Percentiles rank a stretch among this genome's conserved stretches.
Evolutionary conservation across 352 stramenopile genomes (phyloP).

Genomic region (Globisporangium barbulae): DNA sequence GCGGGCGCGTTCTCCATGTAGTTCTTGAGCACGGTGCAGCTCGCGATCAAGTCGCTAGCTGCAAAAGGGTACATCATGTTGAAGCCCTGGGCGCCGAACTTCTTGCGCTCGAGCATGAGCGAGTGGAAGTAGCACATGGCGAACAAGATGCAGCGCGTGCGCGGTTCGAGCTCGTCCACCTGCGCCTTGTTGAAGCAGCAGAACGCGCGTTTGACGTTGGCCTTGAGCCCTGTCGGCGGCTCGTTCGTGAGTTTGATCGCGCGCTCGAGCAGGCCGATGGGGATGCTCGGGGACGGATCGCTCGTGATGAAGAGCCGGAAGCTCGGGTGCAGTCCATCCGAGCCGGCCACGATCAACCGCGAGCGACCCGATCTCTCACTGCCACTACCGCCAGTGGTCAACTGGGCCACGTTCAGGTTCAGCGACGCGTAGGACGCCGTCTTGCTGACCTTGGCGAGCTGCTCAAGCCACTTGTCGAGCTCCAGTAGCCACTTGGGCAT

Average conservation of each 20-base stretch:
- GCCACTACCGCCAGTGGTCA: not conserved
- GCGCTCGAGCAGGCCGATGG: slow-evolving; percentile 86
- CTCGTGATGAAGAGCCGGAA: slow-evolving; percentile 90
- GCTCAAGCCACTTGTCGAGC: slow-evolving; percentile 92
- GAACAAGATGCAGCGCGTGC: slow-evolving; percentile 88
- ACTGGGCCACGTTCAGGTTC: slow-evolving; percentile 18
- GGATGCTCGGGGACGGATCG: slow-evolving; percentile 82
- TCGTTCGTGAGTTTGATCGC: slow-evolving; percentile 91
- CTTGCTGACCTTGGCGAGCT: slow-evolving; percentile 58
- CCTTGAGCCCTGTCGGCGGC: slow-evolving; percentile 80
- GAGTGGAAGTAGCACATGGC: slow-evolving; percentile 92
- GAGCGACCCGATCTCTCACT: slow-evolving; percentile 15
- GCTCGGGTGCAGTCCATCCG: slow-evolving; percentile 53
- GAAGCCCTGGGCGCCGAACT: slow-evolving; percentile 88
- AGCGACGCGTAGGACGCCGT: slow-evolving; percentile 44
- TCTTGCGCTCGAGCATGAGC: slow-evolving; percentile 91
- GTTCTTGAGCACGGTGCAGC: slow-evolving; percentile 82
- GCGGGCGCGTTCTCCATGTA: slow-evolving; percentile 91
- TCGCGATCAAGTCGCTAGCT: slow-evolving; percentile 79
- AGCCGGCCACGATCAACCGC: slow-evolving; percentile 20
- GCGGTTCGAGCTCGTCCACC: slow-evolving; percentile 81
- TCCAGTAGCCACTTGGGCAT: slow-evolving; percentile 93
- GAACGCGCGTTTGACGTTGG: slow-evolving; percentile 87
- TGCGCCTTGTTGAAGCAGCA: slow-evolving; percentile 67
- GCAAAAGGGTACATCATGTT: slow-evolving; percentile 92